Conservation (phyloP, 2,329 filamentous ascomycete genomes). For the Fusarium proliferatum region DNA sequence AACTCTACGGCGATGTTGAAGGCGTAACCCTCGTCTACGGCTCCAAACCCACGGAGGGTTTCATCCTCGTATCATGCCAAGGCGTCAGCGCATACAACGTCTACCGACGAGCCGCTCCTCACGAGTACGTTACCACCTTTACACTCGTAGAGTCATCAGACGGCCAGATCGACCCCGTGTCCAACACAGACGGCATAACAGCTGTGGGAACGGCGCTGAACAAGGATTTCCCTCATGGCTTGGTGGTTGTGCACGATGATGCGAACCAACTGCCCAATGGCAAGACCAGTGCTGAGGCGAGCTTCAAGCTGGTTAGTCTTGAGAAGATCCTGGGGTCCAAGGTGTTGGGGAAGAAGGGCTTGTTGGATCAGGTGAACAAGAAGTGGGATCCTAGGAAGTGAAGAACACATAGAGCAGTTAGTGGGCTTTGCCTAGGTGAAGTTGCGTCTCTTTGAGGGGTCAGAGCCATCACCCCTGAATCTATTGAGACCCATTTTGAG, state of each 20-base stretch:
- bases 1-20: slow-evolving; percentile 64
- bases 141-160: slow-evolving; percentile 56
- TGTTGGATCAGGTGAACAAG: slow-evolving; percentile 51
- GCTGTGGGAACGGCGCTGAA: slow-evolving; percentile 59
- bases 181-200: slow-evolving; percentile 64
- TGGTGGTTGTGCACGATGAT: slow-evolving; percentile 65
- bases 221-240: slow-evolving; percentile 54
- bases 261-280: slow-evolving; percentile 61
- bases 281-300: slow-evolving; percentile 58
- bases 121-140: slow-evolving; percentile 62
- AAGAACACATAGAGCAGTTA: neutral
- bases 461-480: neutral
- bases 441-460: neutral
- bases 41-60: slow-evolving; percentile 55
- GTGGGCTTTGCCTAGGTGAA: neutral
- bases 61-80: slow-evolving; percentile 63
- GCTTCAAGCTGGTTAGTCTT: slow-evolving; percentile 62
- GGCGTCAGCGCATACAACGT: slow-evolving; percentile 65
- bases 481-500: slow-evolving; percentile 18
- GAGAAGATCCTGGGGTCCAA: slow-evolving; percentile 52
- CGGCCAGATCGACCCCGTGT: slow-evolving; percentile 60
- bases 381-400: slow-evolving; percentile 54
- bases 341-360: slow-evolving; percentile 35
- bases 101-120: slow-evolving; percentile 60
- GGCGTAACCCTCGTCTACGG: slow-evolving; percentile 64